A percentile compares a stretch with the other conserved stretches of the same genome.
These are phyloP conservation scores for Odontarrhena argentea DNA, from an alignment of 345 rosid genomes.

Conservation along the genomic window DNA sequence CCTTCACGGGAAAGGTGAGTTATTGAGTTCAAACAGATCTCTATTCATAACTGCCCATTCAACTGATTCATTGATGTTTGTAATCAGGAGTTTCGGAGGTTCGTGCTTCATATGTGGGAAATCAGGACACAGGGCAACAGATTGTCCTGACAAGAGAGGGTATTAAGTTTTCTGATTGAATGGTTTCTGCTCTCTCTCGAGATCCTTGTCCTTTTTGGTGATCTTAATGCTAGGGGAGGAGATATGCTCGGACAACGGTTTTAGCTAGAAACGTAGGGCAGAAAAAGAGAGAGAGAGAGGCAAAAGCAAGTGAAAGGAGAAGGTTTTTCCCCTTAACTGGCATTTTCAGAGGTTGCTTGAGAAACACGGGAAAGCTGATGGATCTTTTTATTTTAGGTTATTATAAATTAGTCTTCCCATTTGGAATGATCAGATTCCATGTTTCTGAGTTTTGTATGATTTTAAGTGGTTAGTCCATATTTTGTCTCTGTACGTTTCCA, in stretches of 20 bases:
- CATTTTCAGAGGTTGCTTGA: conserved; percentile 41
- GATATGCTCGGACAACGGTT: conserved; percentile 30
- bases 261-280: conserved; percentile 27
- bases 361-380: conserved; percentile 31
- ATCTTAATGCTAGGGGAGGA: conserved; percentile 22
- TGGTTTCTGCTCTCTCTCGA: conserved; percentile 28
- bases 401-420: conserved; percentile 13
- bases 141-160: conserved; percentile 65
- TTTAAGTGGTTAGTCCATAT: conserved; percentile 29
- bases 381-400: conserved; percentile 26
- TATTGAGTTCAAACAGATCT: not conserved
- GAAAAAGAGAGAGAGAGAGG: conserved; percentile 9
- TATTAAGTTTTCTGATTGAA: conserved; percentile 35
- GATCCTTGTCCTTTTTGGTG: conserved; percentile 37
- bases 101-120: conserved; percentile 79
- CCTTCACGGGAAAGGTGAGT: conserved; percentile 62
- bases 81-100: conserved; percentile 72
- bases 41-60: not conserved
- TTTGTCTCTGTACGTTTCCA: conserved; percentile 22
- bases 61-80: not conserved
- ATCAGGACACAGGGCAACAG: conserved; percentile 85
- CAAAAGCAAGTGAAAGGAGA: conserved; percentile 18
- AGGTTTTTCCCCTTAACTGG: conserved; percentile 26
- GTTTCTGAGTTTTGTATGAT: conserved; percentile 36
- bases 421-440: conserved; percentile 35